Evolutionary conservation across 1,139 yeast genomes (phyloP).

Genomic region (Dujonia santamariae): DNA sequence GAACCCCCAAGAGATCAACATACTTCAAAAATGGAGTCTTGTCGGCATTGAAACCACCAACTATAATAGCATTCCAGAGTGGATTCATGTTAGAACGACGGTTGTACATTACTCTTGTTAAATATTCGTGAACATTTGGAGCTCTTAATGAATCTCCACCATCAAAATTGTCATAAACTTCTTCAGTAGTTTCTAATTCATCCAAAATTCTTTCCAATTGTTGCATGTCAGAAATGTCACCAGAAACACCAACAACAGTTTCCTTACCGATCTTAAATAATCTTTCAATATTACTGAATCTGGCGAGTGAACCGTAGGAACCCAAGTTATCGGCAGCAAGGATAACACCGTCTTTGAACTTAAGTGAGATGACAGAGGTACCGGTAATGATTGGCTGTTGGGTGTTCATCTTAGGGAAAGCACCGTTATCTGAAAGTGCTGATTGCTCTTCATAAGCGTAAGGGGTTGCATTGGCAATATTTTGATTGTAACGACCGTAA

Average conservation of each 20-base stretch:
- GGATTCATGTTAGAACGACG: conserved; percentile 95
- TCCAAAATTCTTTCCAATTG: conserved; percentile 72
- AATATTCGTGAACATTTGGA: conserved; percentile 82
- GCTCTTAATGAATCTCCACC: conserved; percentile 75
- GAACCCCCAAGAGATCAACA: conserved; percentile 88
- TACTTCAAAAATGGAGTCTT: conserved; percentile 70
- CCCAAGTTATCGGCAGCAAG: conserved; percentile 96
- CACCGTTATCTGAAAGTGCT: conserved; percentile 57
- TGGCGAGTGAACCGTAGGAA: conserved; percentile 86
- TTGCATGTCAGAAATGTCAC: conserved; percentile 94
- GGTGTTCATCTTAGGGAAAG: conserved; percentile 76
- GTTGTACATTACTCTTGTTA: conserved; percentile 78
- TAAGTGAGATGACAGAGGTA: conserved; percentile 89
- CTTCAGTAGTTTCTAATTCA: conserved; percentile 69
- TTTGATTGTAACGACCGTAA: conserved; percentile 75
- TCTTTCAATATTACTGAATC: conserved; percentile 84
- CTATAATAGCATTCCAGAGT: conserved; percentile 90
- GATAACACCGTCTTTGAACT: conserved; percentile 84
- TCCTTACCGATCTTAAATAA: conserved; percentile 77
- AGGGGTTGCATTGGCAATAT: conserved; percentile 61
- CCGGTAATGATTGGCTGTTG: conserved; percentile 96
- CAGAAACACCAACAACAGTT: conserved; percentile 90
- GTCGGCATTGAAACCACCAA: conserved; percentile 75
- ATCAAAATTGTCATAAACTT: conserved; percentile 69
- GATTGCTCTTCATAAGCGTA: conserved; percentile 78